Base-by-base conservation (phyloP, 768 basidiomycete species). In the Cystobasidium ongulense region DNA sequence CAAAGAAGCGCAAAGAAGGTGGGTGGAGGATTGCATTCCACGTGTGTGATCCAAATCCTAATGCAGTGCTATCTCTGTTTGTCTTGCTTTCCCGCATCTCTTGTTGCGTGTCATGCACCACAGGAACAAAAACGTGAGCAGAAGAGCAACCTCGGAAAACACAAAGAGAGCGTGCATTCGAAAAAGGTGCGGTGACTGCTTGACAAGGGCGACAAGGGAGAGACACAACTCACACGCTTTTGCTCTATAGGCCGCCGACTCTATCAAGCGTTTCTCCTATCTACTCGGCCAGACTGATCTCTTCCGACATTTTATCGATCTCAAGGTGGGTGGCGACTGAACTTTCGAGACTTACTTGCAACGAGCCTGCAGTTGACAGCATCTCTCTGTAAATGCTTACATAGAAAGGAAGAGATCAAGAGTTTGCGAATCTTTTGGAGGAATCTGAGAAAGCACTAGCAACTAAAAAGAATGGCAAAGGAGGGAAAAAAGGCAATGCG, bases 231-330 rank as follows among this genome's bases (percentile, higher is more conserved):
- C n/a, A 29, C 36, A 23, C 29, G 21, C 29, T 52, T 1, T 41
- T 33, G 10, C 10, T 29, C n/a, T 38, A 33, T 76, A 97, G 92
- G 86, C 93, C 46, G 83, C 91, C 23, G 94, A 97, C 79, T 91
- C 93, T 11, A 90, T 97, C 75, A 98, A 98, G 81, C 89, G 93
- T 21, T 98, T 97, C 80, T 91, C 90, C 1, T 98, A 97, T 81
- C 86, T 98, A n/a, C 86, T 99, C 1, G 96, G 96, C 8, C 94
- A 99, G 81, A 98, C 95, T 0, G 96, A 98, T 76, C 85, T 98
- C 23, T 99, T 99, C 85, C 92, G 92, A 78, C 95, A 98, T 81
- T 98, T 98, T 80, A 91, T 97, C 7, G 92, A 97, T 80, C 89
- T 97, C 82, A 96, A 96, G 86, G 92, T 90, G 25, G 31, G 84